These are phyloP conservation scores for Pythium myriotylum DNA, from an alignment of 352 stramenopile genomes.

Conservation along the genomic window DNA sequence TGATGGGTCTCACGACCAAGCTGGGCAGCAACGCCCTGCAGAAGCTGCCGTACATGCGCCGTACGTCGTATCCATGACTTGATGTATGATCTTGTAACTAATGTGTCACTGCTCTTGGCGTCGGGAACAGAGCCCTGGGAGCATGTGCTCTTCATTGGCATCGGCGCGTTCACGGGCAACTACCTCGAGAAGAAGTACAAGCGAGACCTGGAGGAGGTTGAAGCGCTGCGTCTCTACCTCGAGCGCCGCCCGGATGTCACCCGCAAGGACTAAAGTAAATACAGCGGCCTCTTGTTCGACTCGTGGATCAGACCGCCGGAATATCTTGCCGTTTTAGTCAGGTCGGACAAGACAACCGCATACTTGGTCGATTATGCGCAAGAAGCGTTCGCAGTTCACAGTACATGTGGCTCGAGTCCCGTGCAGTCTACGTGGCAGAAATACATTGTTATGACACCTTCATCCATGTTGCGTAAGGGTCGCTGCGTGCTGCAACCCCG, in stretches of 20 bases:
- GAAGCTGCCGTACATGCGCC: slow-evolving; percentile 83
- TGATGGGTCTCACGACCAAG: slow-evolving; percentile 83
- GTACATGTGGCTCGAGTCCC: too few relatives aligned
- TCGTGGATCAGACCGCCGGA: slow-evolving; percentile 11
- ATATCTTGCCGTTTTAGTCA: background rate
- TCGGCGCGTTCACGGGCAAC: slow-evolving; percentile 58
- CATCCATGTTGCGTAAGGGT: too few relatives aligned
- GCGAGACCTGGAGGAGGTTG: slow-evolving; percentile 70
- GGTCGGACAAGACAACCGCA: background rate
- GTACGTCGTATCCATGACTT: slow-evolving; percentile 44
- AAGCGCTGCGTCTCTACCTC: slow-evolving; percentile 74
- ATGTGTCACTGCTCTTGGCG: too few relatives aligned
- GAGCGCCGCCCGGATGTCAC: slow-evolving; percentile 57
- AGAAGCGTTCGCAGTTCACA: too few relatives aligned
- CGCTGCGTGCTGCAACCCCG: too few relatives aligned
- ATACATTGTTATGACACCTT: too few relatives aligned
- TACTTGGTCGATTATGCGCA: background rate
- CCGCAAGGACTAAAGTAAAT: slow-evolving; percentile 51
- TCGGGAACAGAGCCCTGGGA: slow-evolving; percentile 70
- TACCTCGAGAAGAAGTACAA: slow-evolving; percentile 80
- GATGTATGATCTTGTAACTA: too few relatives aligned
- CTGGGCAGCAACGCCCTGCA: slow-evolving; percentile 80
- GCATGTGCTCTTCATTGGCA: slow-evolving; percentile 72
- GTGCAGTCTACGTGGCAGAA: too few relatives aligned
- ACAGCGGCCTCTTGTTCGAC: slow-evolving; percentile 4